A percentile compares a stretch with the other conserved stretches of the same genome.
phyloP scores from a whole-genome alignment of 2,329 filamentous ascomycete genomes.

The Curvularia spicifera region DNA sequence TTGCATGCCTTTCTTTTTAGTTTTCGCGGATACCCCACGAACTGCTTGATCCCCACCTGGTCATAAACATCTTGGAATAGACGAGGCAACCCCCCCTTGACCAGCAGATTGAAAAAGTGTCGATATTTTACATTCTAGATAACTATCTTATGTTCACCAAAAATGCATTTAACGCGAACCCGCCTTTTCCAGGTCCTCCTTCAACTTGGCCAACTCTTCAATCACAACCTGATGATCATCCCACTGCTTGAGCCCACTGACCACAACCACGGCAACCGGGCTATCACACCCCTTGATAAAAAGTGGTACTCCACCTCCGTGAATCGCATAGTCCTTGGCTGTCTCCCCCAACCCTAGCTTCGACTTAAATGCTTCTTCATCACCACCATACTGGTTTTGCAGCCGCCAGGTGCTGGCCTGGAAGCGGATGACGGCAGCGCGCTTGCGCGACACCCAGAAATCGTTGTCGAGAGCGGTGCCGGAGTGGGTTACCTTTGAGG shows the following conservation, averaged over 20 bases:
- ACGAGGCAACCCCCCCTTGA: too few species aligned
- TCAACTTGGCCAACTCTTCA: constrained; percentile 52
- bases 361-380: constrained; percentile 68
- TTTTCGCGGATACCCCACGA: constrained; percentile 12
- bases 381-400: constrained; percentile 68
- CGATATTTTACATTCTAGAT: too few species aligned
- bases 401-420: constrained; percentile 73
- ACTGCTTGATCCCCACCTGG: not conserved
- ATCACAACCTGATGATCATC: constrained; percentile 80
- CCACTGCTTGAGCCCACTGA: constrained; percentile 78
- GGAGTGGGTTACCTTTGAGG: constrained; percentile 57
- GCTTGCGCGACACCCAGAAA: constrained; percentile 68
- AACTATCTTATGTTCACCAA: too few species aligned
- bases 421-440: constrained; percentile 74
- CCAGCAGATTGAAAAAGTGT: too few species aligned
- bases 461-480: constrained; percentile 75
- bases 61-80: not conserved
- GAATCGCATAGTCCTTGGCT: constrained; percentile 71
- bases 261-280: constrained; percentile 74
- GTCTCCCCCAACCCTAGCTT: constrained; percentile 65
- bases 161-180: too few species aligned
- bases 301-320: constrained; percentile 77
- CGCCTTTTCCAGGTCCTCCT: constrained; percentile 18
- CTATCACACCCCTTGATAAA: constrained; percentile 74
- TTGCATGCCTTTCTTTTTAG: not conserved